These are phyloP conservation scores for Camellia lanceoleosa DNA, from an alignment of 148 eudicot genomes.

Conservation along the genomic window DNA sequence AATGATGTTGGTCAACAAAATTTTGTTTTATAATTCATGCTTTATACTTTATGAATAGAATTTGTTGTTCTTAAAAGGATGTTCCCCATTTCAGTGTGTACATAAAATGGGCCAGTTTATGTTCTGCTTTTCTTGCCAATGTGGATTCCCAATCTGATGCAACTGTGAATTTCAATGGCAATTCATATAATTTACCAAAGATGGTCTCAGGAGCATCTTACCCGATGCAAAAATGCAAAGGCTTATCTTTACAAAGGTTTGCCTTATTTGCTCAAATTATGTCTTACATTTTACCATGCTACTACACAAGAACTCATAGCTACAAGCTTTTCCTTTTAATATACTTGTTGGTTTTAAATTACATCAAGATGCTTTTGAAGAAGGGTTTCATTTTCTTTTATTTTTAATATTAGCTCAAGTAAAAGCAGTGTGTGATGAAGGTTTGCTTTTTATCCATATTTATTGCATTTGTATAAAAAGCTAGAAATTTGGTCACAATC, in stretches of 20 bases:
- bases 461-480: not conserved
- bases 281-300: not conserved
- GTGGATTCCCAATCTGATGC: slow-evolving; percentile 68
- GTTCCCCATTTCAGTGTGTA: slow-evolving; percentile 45
- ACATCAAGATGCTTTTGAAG: not conserved
- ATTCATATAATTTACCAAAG: slow-evolving; percentile 75
- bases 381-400: not conserved
- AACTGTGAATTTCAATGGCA: slow-evolving; percentile 69
- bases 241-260: slow-evolving; percentile 87
- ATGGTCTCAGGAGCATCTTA: slow-evolving; percentile 98
- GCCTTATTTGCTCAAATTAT: slow-evolving; percentile 16
- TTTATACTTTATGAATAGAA: too few relatives aligned
- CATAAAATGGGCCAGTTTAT: slow-evolving; percentile 62
- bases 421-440: not conserved
- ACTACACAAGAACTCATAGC: not conserved
- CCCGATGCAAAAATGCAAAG: slow-evolving; percentile 99
- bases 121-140: slow-evolving; percentile 91
- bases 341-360: not conserved
- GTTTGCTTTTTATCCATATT: not conserved
- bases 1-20: too few relatives aligned
- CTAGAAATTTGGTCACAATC: not conserved
- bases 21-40: too few relatives aligned
- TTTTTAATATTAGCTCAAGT: not conserved
- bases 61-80: too few relatives aligned
- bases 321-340: not conserved